Percentiles rank a stretch among this genome's conserved stretches.
phyloP scores from a whole-genome alignment of 1,139 yeast species.

The Debaryomyces fabryi region DNA sequence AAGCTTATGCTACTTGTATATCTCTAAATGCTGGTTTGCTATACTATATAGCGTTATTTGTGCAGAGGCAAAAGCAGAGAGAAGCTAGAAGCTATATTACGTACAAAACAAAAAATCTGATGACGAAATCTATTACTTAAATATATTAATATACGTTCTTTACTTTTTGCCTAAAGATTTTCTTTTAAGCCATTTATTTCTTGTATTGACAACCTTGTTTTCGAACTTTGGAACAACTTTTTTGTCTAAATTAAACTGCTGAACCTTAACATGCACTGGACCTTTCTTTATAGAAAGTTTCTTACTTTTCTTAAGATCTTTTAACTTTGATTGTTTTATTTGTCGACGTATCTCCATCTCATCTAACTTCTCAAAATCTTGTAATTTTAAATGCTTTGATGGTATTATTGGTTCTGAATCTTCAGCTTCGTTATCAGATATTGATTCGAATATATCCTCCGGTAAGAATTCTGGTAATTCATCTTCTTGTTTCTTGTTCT shows the following conservation, averaged over 20 bases:
- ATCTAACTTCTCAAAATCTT: constrained; percentile 37
- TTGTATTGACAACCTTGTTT: constrained; percentile 40
- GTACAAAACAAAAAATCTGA: not conserved
- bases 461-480: constrained; percentile 56
- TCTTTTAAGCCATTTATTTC: constrained; percentile 64
- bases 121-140: not conserved
- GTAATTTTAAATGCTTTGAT: constrained; percentile 40
- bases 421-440: constrained; percentile 16
- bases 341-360: constrained; percentile 22
- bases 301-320: constrained; percentile 42
- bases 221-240: constrained; percentile 52
- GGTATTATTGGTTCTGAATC: constrained; percentile 14
- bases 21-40: not conserved
- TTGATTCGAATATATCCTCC: constrained; percentile 44
- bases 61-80: not conserved
- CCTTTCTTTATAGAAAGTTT: constrained; percentile 50
- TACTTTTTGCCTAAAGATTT: constrained; percentile 48
- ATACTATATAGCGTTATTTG: not conserved
- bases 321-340: constrained; percentile 45
- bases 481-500: constrained; percentile 24
- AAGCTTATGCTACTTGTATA: not conserved
- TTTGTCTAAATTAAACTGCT: constrained; percentile 24
- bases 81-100: not conserved
- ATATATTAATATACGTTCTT: constrained; percentile 3
- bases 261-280: constrained; percentile 57